Percentiles rank a stretch among this genome's conserved stretches.
phyloP scores from a whole-genome alignment of 1,284 basidiomycete species.

The Trametes pubescens region DNA sequence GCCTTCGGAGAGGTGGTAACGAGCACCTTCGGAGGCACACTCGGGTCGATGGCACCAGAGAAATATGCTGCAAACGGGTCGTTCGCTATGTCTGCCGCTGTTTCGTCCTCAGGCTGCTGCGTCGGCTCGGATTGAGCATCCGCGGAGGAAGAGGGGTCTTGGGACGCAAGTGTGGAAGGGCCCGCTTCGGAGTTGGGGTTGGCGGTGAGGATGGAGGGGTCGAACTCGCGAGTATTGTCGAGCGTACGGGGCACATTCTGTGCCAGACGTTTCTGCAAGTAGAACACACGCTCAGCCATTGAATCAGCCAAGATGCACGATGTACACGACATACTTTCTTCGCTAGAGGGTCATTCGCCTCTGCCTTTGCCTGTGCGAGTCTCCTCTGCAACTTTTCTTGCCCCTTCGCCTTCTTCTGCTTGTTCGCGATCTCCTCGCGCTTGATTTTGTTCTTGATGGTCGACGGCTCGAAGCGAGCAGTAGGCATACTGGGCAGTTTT shows the following conservation, averaged over 20 bases:
- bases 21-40: slow-evolving; percentile 82
- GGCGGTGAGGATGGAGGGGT: slow-evolving; percentile 84
- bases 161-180: slow-evolving; percentile 44
- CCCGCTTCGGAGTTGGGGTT: slow-evolving; percentile 55
- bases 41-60: slow-evolving; percentile 67
- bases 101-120: slow-evolving; percentile 57
- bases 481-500: slow-evolving; percentile 51
- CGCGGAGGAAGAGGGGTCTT: slow-evolving; percentile 35
- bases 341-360: slow-evolving; percentile 71
- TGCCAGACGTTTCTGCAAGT: slow-evolving; percentile 74
- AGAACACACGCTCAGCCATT: not conserved
- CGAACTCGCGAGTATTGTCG: slow-evolving; percentile 92
- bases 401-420: slow-evolving; percentile 80
- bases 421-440: slow-evolving; percentile 78
- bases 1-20: slow-evolving; percentile 93
- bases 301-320: not conserved
- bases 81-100: slow-evolving; percentile 70
- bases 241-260: slow-evolving; percentile 92
- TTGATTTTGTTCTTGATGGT: slow-evolving; percentile 87
- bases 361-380: slow-evolving; percentile 76
- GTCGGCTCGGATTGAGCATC: slow-evolving; percentile 22
- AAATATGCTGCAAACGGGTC: slow-evolving; percentile 82
- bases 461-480: slow-evolving; percentile 66
- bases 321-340: slow-evolving; percentile 65
- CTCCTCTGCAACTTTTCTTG: slow-evolving; percentile 86